Conservation (phyloP, 495 filamentous ascomycete species). For the Aeminium ludgeri region DNA sequence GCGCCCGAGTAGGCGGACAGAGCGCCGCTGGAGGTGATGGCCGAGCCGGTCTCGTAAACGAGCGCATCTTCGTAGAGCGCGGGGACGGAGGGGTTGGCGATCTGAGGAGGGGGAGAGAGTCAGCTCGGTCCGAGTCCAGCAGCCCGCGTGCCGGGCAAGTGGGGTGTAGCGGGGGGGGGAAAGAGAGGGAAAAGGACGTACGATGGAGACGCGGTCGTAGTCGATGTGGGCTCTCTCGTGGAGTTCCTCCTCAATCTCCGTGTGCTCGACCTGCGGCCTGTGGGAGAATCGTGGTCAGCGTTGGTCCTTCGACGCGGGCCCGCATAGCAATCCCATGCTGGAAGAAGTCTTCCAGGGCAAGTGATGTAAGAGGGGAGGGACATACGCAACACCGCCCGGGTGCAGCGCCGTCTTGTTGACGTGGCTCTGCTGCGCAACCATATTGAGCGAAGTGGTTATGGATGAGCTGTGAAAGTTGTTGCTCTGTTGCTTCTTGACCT, state of each 20-base stretch:
- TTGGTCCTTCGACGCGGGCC: background rate
- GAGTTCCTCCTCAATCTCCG: constrained; percentile 90
- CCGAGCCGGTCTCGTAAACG: constrained; percentile 94
- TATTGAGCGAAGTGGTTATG: constrained; percentile 37
- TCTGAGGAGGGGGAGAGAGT: constrained; percentile 32
- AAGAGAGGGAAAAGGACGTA: constrained; percentile 30
- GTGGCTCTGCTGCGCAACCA: constrained; percentile 52
- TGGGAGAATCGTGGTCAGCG: constrained; percentile 6
- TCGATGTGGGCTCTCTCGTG: constrained; percentile 98
- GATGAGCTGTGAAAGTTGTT: constrained; percentile 50
- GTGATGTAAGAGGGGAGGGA: no score
- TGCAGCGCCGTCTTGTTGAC: constrained; percentile 84
- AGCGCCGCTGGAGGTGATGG: constrained; percentile 88
- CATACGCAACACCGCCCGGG: constrained; percentile 83
- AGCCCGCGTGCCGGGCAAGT: background rate
- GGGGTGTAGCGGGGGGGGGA: background rate
- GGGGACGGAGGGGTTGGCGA: constrained; percentile 78
- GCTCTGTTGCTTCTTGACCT: constrained; percentile 41
- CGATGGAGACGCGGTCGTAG: constrained; percentile 96
- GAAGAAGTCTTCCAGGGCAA: no score
- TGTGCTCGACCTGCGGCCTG: constrained; percentile 74
- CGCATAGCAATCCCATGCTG: constrained; percentile 3
- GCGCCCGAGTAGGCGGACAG: constrained; percentile 93
- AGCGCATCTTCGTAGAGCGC: constrained; percentile 98
- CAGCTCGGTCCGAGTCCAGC: background rate